Evolutionary conservation across 371 early-diverging fungal genomes (phyloP).

Genomic region (Mortierella sp.): DNA sequence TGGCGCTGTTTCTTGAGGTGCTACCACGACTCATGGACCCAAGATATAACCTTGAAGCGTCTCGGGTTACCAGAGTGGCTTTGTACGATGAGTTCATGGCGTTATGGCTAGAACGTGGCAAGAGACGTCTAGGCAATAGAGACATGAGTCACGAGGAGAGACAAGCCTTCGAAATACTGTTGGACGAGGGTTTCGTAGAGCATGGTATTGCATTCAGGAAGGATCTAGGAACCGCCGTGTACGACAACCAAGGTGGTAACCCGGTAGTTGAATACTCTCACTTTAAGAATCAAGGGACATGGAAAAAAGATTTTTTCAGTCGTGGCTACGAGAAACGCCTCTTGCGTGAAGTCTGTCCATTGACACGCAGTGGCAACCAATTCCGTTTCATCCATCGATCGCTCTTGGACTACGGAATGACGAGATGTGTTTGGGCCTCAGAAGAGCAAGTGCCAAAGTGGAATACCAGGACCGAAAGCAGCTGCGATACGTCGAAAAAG

Average conservation of each 20-base stretch:
- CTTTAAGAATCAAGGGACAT: not conserved
- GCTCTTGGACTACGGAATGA: too few relatives aligned
- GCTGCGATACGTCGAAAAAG: too few relatives aligned
- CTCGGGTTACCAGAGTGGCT: not conserved
- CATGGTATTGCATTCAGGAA: not conserved
- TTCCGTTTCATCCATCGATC: not conserved
- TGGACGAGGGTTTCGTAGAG: not conserved
- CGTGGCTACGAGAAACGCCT: not conserved
- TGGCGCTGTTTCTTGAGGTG: constrained; percentile 1
- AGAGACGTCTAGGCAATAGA: not conserved
- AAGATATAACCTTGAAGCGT: not conserved
- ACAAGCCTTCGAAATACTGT: not conserved
- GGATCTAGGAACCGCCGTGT: not conserved
- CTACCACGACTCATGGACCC: constrained; percentile 7
- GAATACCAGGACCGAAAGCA: too few relatives aligned
- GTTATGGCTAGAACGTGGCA: not conserved
- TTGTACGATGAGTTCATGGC: constrained; percentile 7
- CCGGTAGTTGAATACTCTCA: not conserved
- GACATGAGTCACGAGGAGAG: not conserved
- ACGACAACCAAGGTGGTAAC: not conserved
- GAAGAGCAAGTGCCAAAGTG: too few relatives aligned
- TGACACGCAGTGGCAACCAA: constrained; percentile 1
- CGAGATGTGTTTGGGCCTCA: not conserved
- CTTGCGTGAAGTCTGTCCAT: not conserved
- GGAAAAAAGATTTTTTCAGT: not conserved